Conservation (phyloP, 192 early-diverging fungal species). For the Funneliformis mosseae region DNA sequence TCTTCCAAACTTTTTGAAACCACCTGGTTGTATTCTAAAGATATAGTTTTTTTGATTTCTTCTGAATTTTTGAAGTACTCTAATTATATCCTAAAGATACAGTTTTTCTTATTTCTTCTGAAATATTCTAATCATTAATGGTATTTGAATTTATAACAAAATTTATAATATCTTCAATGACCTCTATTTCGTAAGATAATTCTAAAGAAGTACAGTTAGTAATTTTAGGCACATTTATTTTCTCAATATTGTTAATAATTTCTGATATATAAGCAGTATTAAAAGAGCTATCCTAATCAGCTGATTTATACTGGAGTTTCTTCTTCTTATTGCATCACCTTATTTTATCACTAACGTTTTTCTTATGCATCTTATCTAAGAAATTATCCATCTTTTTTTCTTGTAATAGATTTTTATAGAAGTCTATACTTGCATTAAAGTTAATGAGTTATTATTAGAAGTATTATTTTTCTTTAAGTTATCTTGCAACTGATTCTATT, state of each 20-base stretch:
- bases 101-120: too few species aligned
- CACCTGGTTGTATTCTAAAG: too few species aligned
- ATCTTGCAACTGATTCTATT: constrained; percentile 21
- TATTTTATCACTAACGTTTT: constrained; percentile 1
- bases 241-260: constrained; percentile 1
- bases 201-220: not conserved
- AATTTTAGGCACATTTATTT: not conserved
- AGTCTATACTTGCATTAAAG: not conserved
- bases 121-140: not conserved
- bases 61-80: too few species aligned
- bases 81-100: too few species aligned
- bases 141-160: not conserved
- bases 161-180: not conserved
- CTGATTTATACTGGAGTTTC: constrained; percentile 6
- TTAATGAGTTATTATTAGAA: not conserved
- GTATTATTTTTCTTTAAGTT: not conserved
- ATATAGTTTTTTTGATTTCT: too few species aligned
- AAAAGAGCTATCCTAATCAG: not conserved
- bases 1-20: not conserved
- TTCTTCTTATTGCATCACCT: not conserved
- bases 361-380: not conserved
- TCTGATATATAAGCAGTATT: not conserved
- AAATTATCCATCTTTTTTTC: constrained; percentile 10
- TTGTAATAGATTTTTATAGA: not conserved
- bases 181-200: not conserved